These are phyloP conservation scores for Paraleonurus japonicus DNA, from an alignment of 257 asterid genomes.

Conservation along the genomic window DNA sequence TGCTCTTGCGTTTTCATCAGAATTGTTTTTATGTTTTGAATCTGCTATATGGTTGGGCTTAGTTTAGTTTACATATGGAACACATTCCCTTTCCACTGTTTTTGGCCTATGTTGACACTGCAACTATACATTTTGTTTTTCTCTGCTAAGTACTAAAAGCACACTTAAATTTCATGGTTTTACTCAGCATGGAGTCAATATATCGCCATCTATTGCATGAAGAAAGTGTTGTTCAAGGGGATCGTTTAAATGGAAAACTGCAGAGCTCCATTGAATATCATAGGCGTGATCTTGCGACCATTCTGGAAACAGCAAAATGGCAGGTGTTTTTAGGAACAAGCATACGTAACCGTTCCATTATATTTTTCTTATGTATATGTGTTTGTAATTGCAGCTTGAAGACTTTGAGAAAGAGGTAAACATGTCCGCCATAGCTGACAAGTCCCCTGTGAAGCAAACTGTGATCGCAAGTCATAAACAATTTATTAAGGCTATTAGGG, in stretches of 20 bases:
- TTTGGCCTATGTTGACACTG: neutral
- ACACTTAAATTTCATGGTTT: conserved; percentile 3
- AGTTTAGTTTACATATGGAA: neutral
- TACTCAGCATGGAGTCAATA: conserved; percentile 40
- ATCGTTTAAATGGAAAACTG: conserved; percentile 23
- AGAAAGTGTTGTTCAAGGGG: conserved; percentile 29
- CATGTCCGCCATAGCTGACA: conserved; percentile 25
- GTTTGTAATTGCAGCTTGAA: conserved; percentile 37
- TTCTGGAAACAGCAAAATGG: conserved; percentile 48
- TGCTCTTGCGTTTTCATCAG: neutral
- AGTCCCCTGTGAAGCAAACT: conserved; percentile 33
- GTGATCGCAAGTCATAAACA: conserved; percentile 33
- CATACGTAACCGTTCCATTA: neutral
- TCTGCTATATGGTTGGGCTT: neutral
- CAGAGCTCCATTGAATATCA: conserved; percentile 32
- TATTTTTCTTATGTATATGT: conserved; percentile 10
- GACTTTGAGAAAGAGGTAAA: conserved; percentile 47
- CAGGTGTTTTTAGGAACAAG: conserved; percentile 30
- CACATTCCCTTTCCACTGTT: neutral
- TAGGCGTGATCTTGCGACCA: conserved; percentile 40
- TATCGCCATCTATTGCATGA: conserved; percentile 42
- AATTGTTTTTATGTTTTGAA: neutral
- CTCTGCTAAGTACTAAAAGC: neutral
- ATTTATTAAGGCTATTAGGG: conserved; percentile 38
- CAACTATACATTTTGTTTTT: neutral